Percentiles rank a stretch among this genome's conserved stretches.
Evolutionary conservation across 768 basidiomycete species (phyloP).

Genomic region (Tulasnella sp.): DNA sequence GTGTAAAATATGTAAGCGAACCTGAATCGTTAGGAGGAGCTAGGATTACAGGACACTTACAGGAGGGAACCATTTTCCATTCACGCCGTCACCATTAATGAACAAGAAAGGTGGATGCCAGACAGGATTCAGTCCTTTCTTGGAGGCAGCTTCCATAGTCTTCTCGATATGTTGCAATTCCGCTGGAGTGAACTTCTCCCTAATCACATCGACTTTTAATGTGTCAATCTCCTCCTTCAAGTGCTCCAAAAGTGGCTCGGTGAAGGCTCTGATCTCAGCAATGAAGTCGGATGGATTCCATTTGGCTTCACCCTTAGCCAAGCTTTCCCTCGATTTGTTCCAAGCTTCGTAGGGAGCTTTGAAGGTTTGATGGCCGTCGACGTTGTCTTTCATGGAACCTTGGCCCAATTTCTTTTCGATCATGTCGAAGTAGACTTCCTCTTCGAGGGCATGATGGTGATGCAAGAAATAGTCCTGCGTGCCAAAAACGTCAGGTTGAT

Average conservation of each 20-base stretch:
- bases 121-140: neutral
- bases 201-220: neutral
- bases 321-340: neutral
- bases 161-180: neutral
- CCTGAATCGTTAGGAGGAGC: too few species aligned
- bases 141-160: neutral
- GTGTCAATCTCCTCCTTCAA: slow-evolving; percentile 1
- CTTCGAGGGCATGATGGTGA: slow-evolving; percentile 9
- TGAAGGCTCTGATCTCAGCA: neutral
- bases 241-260: neutral
- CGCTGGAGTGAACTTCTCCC: neutral
- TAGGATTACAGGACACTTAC: too few species aligned
- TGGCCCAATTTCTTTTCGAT: slow-evolving; percentile 6
- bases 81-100: neutral
- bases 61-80: neutral
- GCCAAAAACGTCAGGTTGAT: neutral
- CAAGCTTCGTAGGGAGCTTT: neutral
- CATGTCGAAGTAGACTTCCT: slow-evolving; percentile 6
- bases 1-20: too few species aligned
- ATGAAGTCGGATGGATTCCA: neutral
- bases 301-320: neutral
- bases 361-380: neutral
- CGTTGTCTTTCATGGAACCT: slow-evolving; percentile 4
- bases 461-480: neutral
- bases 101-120: neutral